These are phyloP conservation scores for Iris macrosiphon DNA, from an alignment of 106 monocot species.

Conservation along the genomic window DNA sequence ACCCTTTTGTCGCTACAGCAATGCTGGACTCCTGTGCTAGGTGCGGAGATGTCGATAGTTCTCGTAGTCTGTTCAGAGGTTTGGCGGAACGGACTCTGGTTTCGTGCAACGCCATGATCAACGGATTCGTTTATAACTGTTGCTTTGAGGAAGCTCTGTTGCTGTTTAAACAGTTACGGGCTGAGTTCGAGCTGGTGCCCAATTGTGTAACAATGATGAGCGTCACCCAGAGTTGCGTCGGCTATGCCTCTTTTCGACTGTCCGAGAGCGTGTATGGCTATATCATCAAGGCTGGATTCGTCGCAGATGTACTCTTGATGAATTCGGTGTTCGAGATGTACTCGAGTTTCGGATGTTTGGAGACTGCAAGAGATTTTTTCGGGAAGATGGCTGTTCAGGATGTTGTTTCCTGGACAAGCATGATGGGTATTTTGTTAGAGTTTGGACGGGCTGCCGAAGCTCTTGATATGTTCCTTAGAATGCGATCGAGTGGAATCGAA, in stretches of 20 bases:
- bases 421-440: slow-evolving; percentile 35
- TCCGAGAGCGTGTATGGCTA: slow-evolving; percentile 31
- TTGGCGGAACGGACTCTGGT: slow-evolving; percentile 16
- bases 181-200: background rate
- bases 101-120: slow-evolving; percentile 34
- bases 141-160: slow-evolving; percentile 25
- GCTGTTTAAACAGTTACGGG: slow-evolving; percentile 19
- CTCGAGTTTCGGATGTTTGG: slow-evolving; percentile 21
- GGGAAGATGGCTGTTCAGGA: slow-evolving; percentile 20
- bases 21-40: slow-evolving; percentile 34
- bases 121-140: slow-evolving; percentile 20
- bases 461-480: slow-evolving; percentile 19
- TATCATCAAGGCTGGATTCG: slow-evolving; percentile 31
- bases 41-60: slow-evolving; percentile 8
- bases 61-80: slow-evolving; percentile 19
- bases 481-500: slow-evolving; percentile 25
- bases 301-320: slow-evolving; percentile 20
- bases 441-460: slow-evolving; percentile 10
- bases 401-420: slow-evolving; percentile 36
- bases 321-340: slow-evolving; percentile 47
- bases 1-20: slow-evolving; percentile 27
- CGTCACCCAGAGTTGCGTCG: slow-evolving; percentile 15
- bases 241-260: slow-evolving; percentile 10
- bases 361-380: slow-evolving; percentile 16
- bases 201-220: slow-evolving; percentile 32